These are phyloP conservation scores for Vigna mungo DNA, from an alignment of 306 rosid species.

Conservation along the genomic window DNA sequence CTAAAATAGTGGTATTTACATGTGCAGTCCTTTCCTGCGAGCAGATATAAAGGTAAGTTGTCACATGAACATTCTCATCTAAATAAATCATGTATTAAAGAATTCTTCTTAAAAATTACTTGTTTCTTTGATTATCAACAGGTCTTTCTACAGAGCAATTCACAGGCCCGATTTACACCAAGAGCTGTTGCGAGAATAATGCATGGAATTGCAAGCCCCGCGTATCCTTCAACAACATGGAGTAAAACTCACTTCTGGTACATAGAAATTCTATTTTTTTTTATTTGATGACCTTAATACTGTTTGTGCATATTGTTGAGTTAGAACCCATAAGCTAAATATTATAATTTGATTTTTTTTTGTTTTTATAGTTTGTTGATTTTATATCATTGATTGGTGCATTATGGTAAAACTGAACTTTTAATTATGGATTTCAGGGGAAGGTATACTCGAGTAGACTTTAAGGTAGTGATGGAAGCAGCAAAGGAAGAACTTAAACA, in stretches of 20 bases:
- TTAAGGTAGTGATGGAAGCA: conserved; percentile 79
- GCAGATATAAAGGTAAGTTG: conserved; percentile 88
- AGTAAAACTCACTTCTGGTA: conserved; percentile 95
- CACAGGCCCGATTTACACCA: conserved; percentile 86
- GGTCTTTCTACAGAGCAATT: conserved; percentile 89
- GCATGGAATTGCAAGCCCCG: conserved; percentile 97
- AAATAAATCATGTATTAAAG: conserved; percentile 34
- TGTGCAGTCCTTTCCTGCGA: conserved; percentile 88
- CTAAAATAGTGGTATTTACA: conserved; percentile 53
- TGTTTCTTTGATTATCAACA: conserved; percentile 51
- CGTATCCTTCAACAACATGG: conserved; percentile 86
- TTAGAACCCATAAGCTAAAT: background rate
- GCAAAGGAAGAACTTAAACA: conserved; percentile 78
- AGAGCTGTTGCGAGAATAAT: conserved; percentile 93
- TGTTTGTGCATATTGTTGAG: conserved; percentile 18
- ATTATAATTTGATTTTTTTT: background rate
- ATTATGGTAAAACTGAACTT: conserved; percentile 44
- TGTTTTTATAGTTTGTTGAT: background rate
- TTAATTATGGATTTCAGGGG: conserved; percentile 74
- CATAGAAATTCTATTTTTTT: background rate
- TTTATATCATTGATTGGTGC: conserved; percentile 23
- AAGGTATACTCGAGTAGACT: conserved; percentile 73
- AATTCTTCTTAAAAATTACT: conserved; percentile 1
- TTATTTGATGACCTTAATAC: background rate
- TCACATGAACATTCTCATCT: conserved; percentile 24